Percentiles rank a stretch among this genome's conserved stretches.
Conservation (phyloP, 768 basidiomycete genomes). For the Russula abietina region DNA sequence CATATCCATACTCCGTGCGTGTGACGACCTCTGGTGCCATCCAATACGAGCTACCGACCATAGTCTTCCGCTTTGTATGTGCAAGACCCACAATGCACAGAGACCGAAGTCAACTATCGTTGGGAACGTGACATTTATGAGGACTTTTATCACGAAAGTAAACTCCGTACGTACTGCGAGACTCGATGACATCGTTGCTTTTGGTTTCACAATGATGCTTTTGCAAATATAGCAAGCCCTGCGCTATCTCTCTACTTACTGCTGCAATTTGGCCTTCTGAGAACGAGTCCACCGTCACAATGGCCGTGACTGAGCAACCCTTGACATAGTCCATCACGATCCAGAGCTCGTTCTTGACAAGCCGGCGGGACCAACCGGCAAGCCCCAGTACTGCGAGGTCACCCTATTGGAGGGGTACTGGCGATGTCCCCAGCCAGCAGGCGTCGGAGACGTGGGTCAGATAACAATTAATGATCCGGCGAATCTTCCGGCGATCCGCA, state of each 20-base stretch:
- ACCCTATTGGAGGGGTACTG: too few species aligned
- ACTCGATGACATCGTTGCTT: constrained; percentile 95
- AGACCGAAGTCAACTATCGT: constrained; percentile 86
- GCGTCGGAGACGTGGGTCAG: too few species aligned
- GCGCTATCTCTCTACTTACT: constrained; percentile 86
- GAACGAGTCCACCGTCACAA: constrained; percentile 93
- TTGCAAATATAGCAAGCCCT: too few species aligned
- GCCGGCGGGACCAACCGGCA: too few species aligned
- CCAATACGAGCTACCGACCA: constrained; percentile 99
- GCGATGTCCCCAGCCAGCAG: too few species aligned
- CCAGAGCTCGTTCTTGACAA: constrained; percentile 98
- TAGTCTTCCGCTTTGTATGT: constrained; percentile 89
- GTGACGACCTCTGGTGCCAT: constrained; percentile 99
- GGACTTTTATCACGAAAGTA: not conserved
- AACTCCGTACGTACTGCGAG: constrained; percentile 63
- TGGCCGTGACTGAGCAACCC: constrained; percentile 89
- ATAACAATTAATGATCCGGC: too few species aligned
- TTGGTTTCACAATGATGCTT: constrained; percentile 99
- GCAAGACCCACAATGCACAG: constrained; percentile 81
- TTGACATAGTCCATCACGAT: constrained; percentile 99
- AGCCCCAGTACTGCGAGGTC: too few species aligned
- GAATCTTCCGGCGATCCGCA: too few species aligned
- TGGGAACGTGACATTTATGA: not conserved
- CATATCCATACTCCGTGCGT: constrained; percentile 95
- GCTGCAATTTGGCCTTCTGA: constrained; percentile 66